Conservation (phyloP, 2,329 filamentous ascomycete genomes). For the Ascocoryne sarcoides region DNA sequence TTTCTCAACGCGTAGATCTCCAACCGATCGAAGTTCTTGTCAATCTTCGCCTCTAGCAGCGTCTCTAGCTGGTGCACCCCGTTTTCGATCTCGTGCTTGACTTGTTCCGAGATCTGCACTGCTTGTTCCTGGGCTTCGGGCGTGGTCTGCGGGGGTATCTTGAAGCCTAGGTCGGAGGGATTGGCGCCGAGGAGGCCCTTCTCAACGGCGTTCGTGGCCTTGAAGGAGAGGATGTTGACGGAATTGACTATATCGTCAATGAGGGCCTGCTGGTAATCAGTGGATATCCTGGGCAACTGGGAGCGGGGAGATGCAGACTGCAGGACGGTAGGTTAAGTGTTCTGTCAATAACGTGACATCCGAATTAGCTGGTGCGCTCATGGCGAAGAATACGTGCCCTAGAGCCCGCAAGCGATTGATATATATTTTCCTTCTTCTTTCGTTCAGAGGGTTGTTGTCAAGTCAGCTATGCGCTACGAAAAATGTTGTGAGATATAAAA, state of each 20-base stretch:
- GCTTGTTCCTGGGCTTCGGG: slow-evolving; percentile 34
- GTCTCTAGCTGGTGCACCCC: slow-evolving; percentile 81
- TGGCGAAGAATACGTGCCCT: too few species aligned
- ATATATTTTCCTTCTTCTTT: too few species aligned
- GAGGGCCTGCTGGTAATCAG: slow-evolving; percentile 52
- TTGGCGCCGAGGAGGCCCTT: slow-evolving; percentile 66
- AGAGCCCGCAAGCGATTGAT: too few species aligned
- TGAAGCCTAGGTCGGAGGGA: slow-evolving; percentile 75
- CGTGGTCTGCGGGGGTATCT: slow-evolving; percentile 36
- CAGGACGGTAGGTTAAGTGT: slow-evolving; percentile 89
- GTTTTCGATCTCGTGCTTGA: slow-evolving; percentile 70
- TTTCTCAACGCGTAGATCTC: slow-evolving; percentile 89
- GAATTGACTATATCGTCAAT: slow-evolving; percentile 97
- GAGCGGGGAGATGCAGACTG: slow-evolving; percentile 50
- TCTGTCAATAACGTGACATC: slow-evolving; percentile 71
- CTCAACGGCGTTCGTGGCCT: slow-evolving; percentile 81
- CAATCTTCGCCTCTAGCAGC: slow-evolving; percentile 69
- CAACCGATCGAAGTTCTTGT: slow-evolving; percentile 78
- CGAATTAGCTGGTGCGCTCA: slow-evolving; percentile 21
- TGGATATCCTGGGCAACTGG: slow-evolving; percentile 1
- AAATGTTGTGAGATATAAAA: too few species aligned
- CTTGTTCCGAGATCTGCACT: slow-evolving; percentile 38
- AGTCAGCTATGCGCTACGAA: too few species aligned
- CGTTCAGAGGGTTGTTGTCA: too few species aligned
- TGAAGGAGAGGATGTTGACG: slow-evolving; percentile 87